A percentile compares a stretch with the other conserved stretches of the same genome.
Evolutionary conservation across 306 rosid genomes (phyloP).

Genomic region (Alnus glutinosa): DNA sequence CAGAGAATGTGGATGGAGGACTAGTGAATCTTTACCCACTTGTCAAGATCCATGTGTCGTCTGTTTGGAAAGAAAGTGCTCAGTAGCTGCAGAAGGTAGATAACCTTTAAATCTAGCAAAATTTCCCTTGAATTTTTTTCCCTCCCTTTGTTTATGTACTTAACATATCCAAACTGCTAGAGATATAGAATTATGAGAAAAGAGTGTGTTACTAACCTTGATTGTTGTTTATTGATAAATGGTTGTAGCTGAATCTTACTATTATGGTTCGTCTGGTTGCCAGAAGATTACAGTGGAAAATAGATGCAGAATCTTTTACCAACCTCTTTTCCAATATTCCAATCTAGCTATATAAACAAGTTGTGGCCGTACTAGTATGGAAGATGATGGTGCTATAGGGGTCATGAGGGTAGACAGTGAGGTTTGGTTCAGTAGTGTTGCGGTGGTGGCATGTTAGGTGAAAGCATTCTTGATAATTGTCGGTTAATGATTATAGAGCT

Average conservation of each 20-base stretch:
- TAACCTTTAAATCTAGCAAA: conserved; percentile 20
- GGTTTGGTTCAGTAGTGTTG: too few species aligned
- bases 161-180: background rate
- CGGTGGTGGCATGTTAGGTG: background rate
- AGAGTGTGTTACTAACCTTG: background rate
- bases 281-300: conserved; percentile 2
- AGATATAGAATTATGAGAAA: conserved; percentile 9
- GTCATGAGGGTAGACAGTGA: too few species aligned
- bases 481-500: background rate
- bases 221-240: background rate
- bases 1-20: conserved; percentile 94
- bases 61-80: conserved; percentile 89
- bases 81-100: conserved; percentile 90
- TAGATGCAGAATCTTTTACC: conserved; percentile 13
- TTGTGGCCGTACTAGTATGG: too few species aligned
- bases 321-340: conserved; percentile 3
- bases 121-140: background rate
- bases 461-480: background rate
- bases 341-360: background rate
- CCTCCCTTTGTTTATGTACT: background rate
- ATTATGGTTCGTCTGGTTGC: conserved; percentile 12
- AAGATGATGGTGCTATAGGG: too few species aligned
- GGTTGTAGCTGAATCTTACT: background rate
- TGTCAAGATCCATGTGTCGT: conserved; percentile 91
- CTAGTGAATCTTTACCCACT: conserved; percentile 53